Conservation (phyloP, 345 rosid species). For the Erodium maritimum region DNA sequence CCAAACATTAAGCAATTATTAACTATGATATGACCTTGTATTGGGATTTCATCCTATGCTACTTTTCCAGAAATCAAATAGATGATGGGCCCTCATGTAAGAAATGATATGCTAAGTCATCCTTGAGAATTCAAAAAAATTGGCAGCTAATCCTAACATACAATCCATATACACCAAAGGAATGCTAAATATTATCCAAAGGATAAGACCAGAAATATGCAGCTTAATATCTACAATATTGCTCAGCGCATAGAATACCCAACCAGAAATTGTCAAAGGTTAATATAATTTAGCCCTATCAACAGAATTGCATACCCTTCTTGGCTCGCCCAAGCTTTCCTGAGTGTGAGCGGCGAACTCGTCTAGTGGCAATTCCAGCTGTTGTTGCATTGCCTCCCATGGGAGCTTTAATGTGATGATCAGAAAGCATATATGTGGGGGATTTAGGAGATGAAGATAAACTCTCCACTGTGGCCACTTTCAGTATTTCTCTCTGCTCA, state of each 20-base stretch:
- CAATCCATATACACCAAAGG: not conserved
- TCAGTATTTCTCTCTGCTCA: conserved; percentile 68
- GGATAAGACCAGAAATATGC: not conserved
- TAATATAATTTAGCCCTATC: not conserved
- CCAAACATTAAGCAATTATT: not conserved
- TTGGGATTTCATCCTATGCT: too few relatives aligned
- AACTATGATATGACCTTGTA: too few relatives aligned
- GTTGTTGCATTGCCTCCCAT: conserved; percentile 46
- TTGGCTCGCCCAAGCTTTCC: conserved; percentile 70
- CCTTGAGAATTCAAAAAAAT: not conserved
- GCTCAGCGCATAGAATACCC: not conserved
- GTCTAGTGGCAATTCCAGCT: conserved; percentile 60
- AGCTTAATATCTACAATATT: not conserved
- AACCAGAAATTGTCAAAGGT: not conserved
- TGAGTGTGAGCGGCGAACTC: conserved; percentile 74
- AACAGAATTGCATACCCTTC: conserved; percentile 41
- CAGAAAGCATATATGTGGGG: conserved; percentile 46
- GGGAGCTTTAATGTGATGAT: conserved; percentile 57
- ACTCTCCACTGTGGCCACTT: conserved; percentile 49
- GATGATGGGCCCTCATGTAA: not conserved
- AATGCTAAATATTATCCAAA: not conserved
- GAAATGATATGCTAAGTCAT: not conserved
- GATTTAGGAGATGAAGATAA: conserved; percentile 79
- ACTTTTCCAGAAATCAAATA: not conserved
- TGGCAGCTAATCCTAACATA: not conserved